These are phyloP conservation scores for Tricholoma hemisulphureum DNA, from an alignment of 768 basidiomycete genomes.

Conservation along the genomic window DNA sequence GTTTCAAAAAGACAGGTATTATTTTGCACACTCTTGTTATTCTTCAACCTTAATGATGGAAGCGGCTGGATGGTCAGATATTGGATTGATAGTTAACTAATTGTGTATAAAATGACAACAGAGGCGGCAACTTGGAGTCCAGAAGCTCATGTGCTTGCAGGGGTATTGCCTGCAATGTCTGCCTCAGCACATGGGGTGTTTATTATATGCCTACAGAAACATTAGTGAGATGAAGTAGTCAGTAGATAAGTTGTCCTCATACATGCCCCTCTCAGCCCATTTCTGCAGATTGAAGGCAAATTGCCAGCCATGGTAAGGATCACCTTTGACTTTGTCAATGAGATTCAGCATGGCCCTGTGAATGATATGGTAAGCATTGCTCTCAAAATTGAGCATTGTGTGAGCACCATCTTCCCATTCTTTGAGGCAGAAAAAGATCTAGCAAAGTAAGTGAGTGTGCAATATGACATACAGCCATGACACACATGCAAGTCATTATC, in stretches of 20 bases:
- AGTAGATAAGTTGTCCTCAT: neutral
- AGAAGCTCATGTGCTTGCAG: too few species aligned
- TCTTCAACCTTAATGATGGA: too few species aligned
- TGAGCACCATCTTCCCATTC: neutral
- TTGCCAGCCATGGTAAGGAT: conserved; percentile 6
- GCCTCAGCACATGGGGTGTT: too few species aligned
- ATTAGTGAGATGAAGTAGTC: neutral
- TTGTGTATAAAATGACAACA: too few species aligned
- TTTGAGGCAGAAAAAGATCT: neutral
- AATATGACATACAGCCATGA: neutral
- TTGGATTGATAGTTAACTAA: too few species aligned
- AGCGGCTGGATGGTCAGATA: too few species aligned
- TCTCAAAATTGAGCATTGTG: neutral
- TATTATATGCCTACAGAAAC: too few species aligned
- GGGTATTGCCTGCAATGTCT: too few species aligned
- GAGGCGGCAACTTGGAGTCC: too few species aligned
- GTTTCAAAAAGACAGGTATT: too few species aligned
- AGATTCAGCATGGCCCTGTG: conserved; percentile 1
- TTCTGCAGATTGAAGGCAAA: neutral
- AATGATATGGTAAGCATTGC: neutral
- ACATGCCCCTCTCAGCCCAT: conserved; percentile 13
- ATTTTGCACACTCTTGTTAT: too few species aligned
- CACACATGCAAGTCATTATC: conserved; percentile 11
- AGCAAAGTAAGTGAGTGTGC: neutral
- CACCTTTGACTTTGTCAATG: conserved; percentile 2